A percentile compares a stretch with the other conserved stretches of the same genome.
Conservation (phyloP, 176 grass and related monocot species). For the Avena sativa region DNA sequence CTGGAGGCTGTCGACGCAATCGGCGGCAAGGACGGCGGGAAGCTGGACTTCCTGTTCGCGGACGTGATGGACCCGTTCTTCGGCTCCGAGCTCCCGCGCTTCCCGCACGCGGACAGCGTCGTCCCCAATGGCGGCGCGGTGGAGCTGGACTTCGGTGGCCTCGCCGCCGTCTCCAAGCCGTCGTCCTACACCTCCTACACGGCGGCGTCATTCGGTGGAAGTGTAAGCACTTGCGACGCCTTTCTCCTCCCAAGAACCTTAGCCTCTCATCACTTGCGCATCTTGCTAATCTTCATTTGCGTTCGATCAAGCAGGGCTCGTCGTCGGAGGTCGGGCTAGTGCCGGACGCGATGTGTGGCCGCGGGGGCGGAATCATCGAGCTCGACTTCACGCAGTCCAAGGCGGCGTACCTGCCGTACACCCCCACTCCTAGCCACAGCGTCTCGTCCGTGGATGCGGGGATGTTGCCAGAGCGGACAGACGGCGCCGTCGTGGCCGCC, state of each 20-base stretch:
- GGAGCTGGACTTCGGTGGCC: conserved; percentile 51
- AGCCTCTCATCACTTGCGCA: background rate
- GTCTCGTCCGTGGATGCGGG: conserved; percentile 32
- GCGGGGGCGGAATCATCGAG: conserved; percentile 45
- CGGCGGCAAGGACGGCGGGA: conserved; percentile 37
- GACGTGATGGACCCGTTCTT: conserved; percentile 69
- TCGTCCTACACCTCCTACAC: conserved; percentile 69
- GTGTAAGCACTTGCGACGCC: conserved; percentile 42
- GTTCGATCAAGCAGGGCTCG: conserved; percentile 56
- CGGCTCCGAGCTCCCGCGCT: conserved; percentile 44
- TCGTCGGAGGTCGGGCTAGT: conserved; percentile 76
- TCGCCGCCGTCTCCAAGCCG: conserved; percentile 32
- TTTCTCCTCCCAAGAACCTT: background rate
- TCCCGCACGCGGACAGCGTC: conserved; percentile 57
- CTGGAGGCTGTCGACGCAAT: background rate
- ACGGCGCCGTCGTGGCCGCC: background rate
- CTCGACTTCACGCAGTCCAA: conserved; percentile 58
- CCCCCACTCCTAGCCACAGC: conserved; percentile 37
- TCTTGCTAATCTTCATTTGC: background rate
- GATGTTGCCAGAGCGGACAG: conserved; percentile 31
- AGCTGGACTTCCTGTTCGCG: conserved; percentile 57
- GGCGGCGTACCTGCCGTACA: conserved; percentile 47
- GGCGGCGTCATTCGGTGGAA: conserved; percentile 57
- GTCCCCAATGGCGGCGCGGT: conserved; percentile 54
- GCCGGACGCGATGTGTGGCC: conserved; percentile 58